Evolutionary conservation across 2,329 filamentous ascomycete species (phyloP), one percentile per base, ranked within the genome.

Genomic region (Cercospora citrullina): DNA sequence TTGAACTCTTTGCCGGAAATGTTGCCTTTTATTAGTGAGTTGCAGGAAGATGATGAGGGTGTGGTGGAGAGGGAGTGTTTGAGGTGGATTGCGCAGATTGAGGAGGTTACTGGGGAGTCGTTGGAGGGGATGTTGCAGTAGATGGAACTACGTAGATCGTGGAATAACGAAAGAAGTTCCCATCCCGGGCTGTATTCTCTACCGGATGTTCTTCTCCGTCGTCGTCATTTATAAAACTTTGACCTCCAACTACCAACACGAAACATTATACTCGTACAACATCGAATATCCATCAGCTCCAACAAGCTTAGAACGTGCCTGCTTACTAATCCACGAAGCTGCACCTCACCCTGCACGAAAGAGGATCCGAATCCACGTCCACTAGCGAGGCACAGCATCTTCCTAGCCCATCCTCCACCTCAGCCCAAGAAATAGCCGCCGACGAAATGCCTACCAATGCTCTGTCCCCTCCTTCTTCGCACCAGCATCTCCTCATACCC

Each of bases 21-120:
- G 91, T 82, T 99, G 78, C 94, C 96, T 21, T 92, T 94, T 72
- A 97, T 99, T 74, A 96, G 92, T 76, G 95, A 99, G 82, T 80
- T 97, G 76, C 91, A 97, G 81, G 95, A 99, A 77, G 95, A 99
- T 78, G 95, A 98, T 73, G 94, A 98, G 77, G 95, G 98, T 81
- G 85, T 86, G 30, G 94, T 99, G 26, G 95, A 99, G 83, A 85
- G 89, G 76, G 94, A 97, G 83, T 94, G 93, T 42, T 87, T 94
- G 77, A 85, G 88, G 75, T 97, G 95, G 94, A 95, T 98, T 74
- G 87, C 90, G 77, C 89, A 89, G 80, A 96, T 99, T 77, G 94
- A 98, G 81, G 89, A 87, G 58, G 90, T 96, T 31, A 81, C 98
- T 63, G 95, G 95, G 5, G 94, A 98, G 85, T 93, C 90, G 75